Base-by-base conservation (phyloP, 345 rosid genomes). In the Dipteronia sinensis region DNA sequence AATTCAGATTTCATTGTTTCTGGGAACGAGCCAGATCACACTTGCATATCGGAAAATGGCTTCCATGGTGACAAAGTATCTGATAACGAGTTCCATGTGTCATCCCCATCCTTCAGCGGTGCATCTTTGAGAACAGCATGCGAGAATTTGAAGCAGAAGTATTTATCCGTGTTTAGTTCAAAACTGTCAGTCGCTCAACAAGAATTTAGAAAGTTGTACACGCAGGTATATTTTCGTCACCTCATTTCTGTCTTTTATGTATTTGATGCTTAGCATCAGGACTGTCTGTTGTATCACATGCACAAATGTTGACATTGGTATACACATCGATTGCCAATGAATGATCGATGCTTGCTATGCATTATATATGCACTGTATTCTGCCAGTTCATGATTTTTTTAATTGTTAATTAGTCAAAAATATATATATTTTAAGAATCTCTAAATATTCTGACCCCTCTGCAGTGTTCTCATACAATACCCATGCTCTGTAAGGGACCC, bases 81-180 rank as follows among this genome's bases (percentile, higher is more conserved):
- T 65, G 77, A 75, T 77, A 84, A 67, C 34, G 86, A 85, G 69
- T 72, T 79, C 73, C 67, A 76, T 63, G 34, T 75, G 64, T 61
- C 77, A 53, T 84, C 89, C 25, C 68, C 71, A 61, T 70, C 86
- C 66, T 77, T 82, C 71, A 81, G 75, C 44, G 64, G 34, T 63
- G 73, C 77, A 55, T 79, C 79, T 79, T 85, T 95, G 81, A 77
- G 79, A 77, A 61, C 71, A 76, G 84, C 76, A 44, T 91, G 97
- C 46, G 93, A 88, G 81, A 79, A 84, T 79, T 82, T 92, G 68
- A 90, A 92, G 77, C 87, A 86, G 73, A 95, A 92, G 86, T 95
- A 89, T 81, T 83, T 95, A 76, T 85, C 93, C n/a, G 84, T 83
- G 34, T 93, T 95, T 83, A 86, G 78, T 76, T 73, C 89, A 76